Evolutionary conservation across 805 yeast species (phyloP).

Genomic region (Candida oleophila): DNA sequence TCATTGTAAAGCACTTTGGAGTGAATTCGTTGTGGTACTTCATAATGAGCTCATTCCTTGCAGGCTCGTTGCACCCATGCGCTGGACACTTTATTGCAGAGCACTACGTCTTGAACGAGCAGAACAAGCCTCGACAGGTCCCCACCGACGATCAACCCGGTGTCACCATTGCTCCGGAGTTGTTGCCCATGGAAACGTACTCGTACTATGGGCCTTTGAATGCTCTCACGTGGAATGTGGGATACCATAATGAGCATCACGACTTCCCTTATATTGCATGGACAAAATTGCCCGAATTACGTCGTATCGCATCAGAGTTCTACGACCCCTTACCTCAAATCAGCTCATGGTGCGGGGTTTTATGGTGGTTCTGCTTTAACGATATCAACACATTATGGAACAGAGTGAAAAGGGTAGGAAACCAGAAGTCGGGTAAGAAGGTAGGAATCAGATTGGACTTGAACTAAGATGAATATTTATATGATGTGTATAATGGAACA

Average conservation of each 20-base stretch:
- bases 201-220: conserved; percentile 85
- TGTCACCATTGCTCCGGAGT: conserved; percentile 25
- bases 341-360: conserved; percentile 74
- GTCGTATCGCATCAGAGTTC: conserved; percentile 72
- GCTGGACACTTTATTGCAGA: conserved; percentile 98
- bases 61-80: conserved; percentile 90
- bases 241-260: conserved; percentile 92
- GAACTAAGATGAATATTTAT: too few species aligned
- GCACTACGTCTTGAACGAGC: conserved; percentile 67
- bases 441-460: conserved; percentile 10
- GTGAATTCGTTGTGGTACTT: conserved; percentile 63
- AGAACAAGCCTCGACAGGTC: conserved; percentile 45
- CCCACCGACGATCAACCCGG: conserved; percentile 26
- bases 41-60: conserved; percentile 74
- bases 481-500: too few species aligned
- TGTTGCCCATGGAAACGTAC: conserved; percentile 72
- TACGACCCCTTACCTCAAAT: conserved; percentile 79
- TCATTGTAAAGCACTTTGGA: conserved; percentile 64
- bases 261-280: conserved; percentile 94
- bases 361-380: conserved; percentile 67
- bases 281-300: conserved; percentile 69
- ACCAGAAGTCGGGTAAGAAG: conserved; percentile 33
- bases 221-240: conserved; percentile 84
- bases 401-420: conserved; percentile 68
- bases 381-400: conserved; percentile 72